phyloP scores from a whole-genome alignment of 106 monocot genomes.

The Agapanthus africanus region DNA sequence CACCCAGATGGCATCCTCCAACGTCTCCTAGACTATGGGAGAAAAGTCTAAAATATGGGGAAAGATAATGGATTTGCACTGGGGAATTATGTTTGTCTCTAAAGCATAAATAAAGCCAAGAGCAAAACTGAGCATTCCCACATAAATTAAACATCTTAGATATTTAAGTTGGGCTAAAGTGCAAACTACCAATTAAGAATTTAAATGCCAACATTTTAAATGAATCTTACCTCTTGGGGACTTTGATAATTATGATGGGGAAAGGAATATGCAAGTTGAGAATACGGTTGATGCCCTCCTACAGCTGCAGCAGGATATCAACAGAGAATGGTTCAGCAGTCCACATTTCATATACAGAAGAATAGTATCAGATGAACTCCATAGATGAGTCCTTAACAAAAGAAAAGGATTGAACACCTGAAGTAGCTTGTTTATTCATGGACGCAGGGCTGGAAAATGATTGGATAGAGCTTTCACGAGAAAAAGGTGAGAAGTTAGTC shows the following conservation, averaged over 20 bases:
- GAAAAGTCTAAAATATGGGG: too few species aligned
- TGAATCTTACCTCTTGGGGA: conserved; percentile 22
- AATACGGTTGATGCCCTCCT: conserved; percentile 1
- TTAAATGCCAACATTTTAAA: background rate
- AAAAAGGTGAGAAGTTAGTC: conserved; percentile 20
- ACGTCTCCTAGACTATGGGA: too few species aligned
- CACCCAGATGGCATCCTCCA: too few species aligned
- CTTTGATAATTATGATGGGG: conserved; percentile 10
- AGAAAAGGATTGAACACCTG: conserved; percentile 20
- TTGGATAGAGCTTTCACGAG: conserved; percentile 25
- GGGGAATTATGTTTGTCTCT: too few species aligned
- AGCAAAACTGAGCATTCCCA: too few species aligned
- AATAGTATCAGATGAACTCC: background rate
- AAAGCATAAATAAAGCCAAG: too few species aligned
- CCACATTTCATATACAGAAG: background rate
- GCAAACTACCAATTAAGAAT: too few species aligned
- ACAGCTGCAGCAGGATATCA: conserved; percentile 21
- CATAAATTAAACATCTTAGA: too few species aligned
- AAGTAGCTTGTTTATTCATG: conserved; percentile 3
- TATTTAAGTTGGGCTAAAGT: too few species aligned
- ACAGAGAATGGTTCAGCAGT: conserved; percentile 1
- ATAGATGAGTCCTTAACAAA: background rate
- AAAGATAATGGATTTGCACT: too few species aligned
- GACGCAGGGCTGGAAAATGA: conserved; percentile 17
- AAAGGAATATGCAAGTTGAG: background rate